These are phyloP conservation scores for Bimuria novae-zelandiae DNA, from an alignment of 2,329 filamentous ascomycete species.

Conservation along the genomic window DNA sequence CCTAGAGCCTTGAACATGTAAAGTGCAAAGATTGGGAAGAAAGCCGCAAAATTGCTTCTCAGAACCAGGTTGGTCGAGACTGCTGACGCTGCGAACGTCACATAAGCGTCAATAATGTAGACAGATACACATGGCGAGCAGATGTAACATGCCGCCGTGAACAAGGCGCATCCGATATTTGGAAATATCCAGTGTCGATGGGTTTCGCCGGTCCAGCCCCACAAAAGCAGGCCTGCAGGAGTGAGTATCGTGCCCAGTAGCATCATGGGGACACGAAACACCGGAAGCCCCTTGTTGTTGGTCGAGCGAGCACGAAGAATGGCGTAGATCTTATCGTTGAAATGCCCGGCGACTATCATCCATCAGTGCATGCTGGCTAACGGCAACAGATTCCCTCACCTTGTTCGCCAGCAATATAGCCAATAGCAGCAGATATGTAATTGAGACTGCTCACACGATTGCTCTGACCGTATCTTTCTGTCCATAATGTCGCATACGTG, in stretches of 20 bases:
- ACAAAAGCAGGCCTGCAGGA: conserved; percentile 44
- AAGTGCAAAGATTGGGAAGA: conserved; percentile 42
- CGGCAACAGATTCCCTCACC: too few species aligned
- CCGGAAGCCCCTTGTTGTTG: conserved; percentile 11
- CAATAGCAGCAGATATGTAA: conserved; percentile 59
- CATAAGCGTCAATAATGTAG: conserved; percentile 58
- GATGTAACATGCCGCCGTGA: conserved; percentile 45
- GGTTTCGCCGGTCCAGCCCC: conserved; percentile 59
- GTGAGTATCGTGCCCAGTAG: conserved; percentile 24
- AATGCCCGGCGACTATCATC: conserved; percentile 30
- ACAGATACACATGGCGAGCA: conserved; percentile 50
- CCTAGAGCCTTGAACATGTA: conserved; percentile 37
- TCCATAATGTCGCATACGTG: conserved; percentile 23
- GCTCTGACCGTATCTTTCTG: conserved; percentile 10
- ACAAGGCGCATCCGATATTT: conserved; percentile 53
- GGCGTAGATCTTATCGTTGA: conserved; percentile 53
- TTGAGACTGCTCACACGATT: conserved; percentile 11
- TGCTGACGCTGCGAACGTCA: conserved; percentile 28
- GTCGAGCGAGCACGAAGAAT: conserved; percentile 3
- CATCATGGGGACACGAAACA: conserved; percentile 18
- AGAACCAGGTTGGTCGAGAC: conserved; percentile 11
- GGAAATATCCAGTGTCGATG: conserved; percentile 59
- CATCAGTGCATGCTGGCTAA: too few species aligned
- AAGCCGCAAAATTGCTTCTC: conserved; percentile 5
- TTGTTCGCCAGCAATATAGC: conserved; percentile 54